Evolutionary conservation across 2,329 filamentous ascomycete genomes (phyloP).

Genomic region (Pseudogymnoascus sp.): DNA sequence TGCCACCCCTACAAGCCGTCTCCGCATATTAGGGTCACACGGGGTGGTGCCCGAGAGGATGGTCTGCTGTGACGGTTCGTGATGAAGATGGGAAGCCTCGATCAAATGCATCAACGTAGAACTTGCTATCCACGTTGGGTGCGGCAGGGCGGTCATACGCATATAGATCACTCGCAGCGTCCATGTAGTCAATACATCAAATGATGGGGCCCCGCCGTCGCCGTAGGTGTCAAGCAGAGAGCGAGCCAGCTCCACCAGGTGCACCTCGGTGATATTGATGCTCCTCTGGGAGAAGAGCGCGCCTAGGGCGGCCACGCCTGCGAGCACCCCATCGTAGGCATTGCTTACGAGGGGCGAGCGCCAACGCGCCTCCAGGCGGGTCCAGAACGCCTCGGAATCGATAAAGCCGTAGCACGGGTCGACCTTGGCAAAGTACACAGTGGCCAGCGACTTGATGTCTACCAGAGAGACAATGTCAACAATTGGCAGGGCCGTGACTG

Average conservation of each 20-base stretch:
- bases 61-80: constrained; percentile 25
- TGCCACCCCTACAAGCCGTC: constrained; percentile 40
- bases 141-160: constrained; percentile 42
- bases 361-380: constrained; percentile 29
- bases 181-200: constrained; percentile 40
- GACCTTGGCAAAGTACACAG: constrained; percentile 44
- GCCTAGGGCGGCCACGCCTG: constrained; percentile 46
- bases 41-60: background rate
- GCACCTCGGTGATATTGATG: background rate
- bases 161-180: constrained; percentile 45
- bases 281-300: constrained; percentile 39
- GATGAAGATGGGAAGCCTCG: constrained; percentile 43
- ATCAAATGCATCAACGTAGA: constrained; percentile 49
- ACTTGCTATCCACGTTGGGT: constrained; percentile 49
- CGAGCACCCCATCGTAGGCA: constrained; percentile 39
- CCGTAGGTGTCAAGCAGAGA: background rate
- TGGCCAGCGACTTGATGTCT: constrained; percentile 38
- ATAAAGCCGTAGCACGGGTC: constrained; percentile 45
- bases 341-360: constrained; percentile 18
- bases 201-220: constrained; percentile 21
- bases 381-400: constrained; percentile 21
- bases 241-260: background rate
- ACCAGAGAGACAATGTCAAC: constrained; percentile 38
- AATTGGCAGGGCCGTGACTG: constrained; percentile 27
- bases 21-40: constrained; percentile 31